phyloP scores from a whole-genome alignment of 257 asterid genomes.

The Fraxinus pennsylvanica region DNA sequence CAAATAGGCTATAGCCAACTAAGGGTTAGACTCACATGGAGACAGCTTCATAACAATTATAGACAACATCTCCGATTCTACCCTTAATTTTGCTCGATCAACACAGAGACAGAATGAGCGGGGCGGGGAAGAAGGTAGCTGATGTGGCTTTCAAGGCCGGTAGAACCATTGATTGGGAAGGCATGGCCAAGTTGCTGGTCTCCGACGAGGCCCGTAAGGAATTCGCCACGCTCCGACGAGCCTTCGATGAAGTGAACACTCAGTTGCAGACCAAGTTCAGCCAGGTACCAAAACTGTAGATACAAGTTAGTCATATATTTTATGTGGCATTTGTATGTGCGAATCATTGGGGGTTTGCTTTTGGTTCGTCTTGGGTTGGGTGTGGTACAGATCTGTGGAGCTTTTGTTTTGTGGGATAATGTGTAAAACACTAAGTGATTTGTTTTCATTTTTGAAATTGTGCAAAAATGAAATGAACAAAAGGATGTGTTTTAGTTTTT shows the following conservation, averaged over 20 bases:
- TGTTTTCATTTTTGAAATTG: neutral
- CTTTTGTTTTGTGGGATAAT: neutral
- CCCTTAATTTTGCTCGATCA: neutral
- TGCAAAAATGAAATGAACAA: neutral
- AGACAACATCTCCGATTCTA: neutral
- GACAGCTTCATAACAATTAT: neutral
- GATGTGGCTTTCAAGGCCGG: constrained; percentile 92
- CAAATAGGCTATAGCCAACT: too few relatives aligned
- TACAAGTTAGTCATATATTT: too few relatives aligned
- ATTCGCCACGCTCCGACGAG: constrained; percentile 80
- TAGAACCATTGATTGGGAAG: constrained; percentile 80
- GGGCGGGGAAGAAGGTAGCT: constrained; percentile 77
- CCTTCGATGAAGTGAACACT: constrained; percentile 84
- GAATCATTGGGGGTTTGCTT: neutral
- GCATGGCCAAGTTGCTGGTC: constrained; percentile 85
- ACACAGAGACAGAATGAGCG: constrained; percentile 58
- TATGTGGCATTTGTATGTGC: neutral
- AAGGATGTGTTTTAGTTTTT: neutral
- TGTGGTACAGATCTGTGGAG: constrained; percentile 25
- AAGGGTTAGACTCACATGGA: too few relatives aligned
- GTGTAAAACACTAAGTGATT: neutral
- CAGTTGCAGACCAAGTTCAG: constrained; percentile 92
- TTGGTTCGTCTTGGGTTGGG: neutral
- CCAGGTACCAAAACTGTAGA: constrained; percentile 48
- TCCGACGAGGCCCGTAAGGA: constrained; percentile 92